A percentile compares a stretch with the other conserved stretches of the same genome.
Conservation (phyloP, 1,284 basidiomycete genomes). For the Inonotus hispidus region DNA sequence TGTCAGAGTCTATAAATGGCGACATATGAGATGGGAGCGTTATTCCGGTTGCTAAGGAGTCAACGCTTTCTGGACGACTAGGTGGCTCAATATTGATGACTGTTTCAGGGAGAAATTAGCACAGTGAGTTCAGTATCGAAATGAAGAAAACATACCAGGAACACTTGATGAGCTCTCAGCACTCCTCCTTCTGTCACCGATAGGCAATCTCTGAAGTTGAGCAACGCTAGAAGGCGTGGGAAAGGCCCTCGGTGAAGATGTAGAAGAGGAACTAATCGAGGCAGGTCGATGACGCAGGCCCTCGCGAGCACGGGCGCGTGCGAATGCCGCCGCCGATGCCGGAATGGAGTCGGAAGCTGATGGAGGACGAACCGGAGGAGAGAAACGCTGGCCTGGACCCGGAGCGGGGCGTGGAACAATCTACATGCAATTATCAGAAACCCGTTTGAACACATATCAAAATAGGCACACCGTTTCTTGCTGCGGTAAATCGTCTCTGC, state of each 20-base stretch:
- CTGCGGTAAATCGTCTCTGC: conserved; percentile 2
- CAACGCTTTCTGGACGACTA: conserved; percentile 9
- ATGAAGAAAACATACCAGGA: neutral
- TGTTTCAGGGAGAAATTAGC: neutral
- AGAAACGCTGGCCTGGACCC: neutral
- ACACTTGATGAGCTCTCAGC: conserved; percentile 7
- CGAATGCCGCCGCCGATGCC: neutral
- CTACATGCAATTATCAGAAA: neutral
- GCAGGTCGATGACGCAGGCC: neutral
- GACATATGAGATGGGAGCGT: conserved; percentile 9
- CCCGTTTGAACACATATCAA: neutral
- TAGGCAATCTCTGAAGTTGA: neutral
- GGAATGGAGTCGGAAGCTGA: neutral
- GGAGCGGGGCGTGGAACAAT: conserved; percentile 11
- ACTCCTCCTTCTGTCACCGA: neutral
- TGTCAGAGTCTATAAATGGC: neutral
- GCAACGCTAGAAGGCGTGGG: neutral
- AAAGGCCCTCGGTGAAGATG: neutral
- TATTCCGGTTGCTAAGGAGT: conserved; percentile 3
- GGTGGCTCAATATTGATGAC: conserved; percentile 16
- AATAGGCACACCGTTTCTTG: conserved; percentile 6
- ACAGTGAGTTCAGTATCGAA: neutral
- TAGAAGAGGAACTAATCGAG: conserved; percentile 4
- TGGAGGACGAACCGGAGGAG: neutral
- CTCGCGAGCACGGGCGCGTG: neutral